phyloP scores from a whole-genome alignment of 2,329 filamentous ascomycete genomes.

The Coniochaeta prunicola region DNA sequence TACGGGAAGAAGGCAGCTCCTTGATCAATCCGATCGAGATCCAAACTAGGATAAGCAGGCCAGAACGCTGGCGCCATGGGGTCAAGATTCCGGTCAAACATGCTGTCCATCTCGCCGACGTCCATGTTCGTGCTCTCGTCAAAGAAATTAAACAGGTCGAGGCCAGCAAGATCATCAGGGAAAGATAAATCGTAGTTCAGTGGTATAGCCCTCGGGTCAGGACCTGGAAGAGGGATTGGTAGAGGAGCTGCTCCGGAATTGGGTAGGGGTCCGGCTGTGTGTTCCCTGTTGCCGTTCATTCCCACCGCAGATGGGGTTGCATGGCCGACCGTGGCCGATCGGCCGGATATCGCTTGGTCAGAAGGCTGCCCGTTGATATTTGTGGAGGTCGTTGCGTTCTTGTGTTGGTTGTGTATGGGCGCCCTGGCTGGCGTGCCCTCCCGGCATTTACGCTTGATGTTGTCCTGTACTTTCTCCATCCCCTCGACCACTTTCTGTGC shows the following conservation, averaged over 20 bases:
- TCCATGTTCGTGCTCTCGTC: neutral
- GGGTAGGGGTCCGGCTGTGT: neutral
- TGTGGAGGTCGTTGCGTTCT: neutral
- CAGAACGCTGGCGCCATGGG: conserved; percentile 1
- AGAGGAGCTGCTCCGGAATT: neutral
- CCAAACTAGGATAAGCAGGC: neutral
- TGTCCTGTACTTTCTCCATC: conserved; percentile 36
- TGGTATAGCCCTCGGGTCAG: neutral
- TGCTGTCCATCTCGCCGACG: neutral
- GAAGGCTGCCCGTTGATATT: neutral
- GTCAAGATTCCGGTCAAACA: conserved; percentile 1
- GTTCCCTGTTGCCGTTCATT: neutral
- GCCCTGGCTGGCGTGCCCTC: neutral
- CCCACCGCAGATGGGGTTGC: neutral
- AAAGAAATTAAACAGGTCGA: neutral
- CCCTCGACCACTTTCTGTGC: conserved; percentile 48
- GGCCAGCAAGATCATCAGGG: neutral
- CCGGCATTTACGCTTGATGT: conserved; percentile 2
- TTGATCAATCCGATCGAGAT: neutral
- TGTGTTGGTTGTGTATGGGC: neutral
- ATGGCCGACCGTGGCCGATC: neutral
- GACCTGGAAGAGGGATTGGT: neutral
- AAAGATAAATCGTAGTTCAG: neutral
- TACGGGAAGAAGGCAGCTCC: neutral
- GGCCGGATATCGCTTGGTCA: neutral